Conservation (phyloP, 2,329 filamentous ascomycete genomes). For the Cercospora sp. region DNA sequence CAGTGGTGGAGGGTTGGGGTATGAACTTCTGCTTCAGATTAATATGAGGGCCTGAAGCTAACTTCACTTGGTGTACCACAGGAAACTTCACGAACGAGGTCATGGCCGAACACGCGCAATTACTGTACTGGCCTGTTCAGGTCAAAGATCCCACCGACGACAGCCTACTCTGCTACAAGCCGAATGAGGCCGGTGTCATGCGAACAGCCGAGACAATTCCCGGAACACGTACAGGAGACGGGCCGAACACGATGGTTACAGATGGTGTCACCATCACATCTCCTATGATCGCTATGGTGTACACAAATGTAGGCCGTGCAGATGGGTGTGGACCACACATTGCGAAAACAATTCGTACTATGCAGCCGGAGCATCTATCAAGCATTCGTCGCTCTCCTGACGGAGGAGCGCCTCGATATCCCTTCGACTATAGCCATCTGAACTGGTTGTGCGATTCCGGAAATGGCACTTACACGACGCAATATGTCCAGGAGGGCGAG, state of each 20-base stretch:
- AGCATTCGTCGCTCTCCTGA: constrained; percentile 25
- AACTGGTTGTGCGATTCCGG: constrained; percentile 29
- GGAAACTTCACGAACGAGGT: constrained; percentile 14
- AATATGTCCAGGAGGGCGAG: constrained; percentile 14
- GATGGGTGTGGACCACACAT: constrained; percentile 30
- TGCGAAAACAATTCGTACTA: constrained; percentile 25
- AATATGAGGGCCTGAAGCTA: not conserved
- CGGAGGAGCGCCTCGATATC: constrained; percentile 17
- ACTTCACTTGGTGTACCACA: not conserved
- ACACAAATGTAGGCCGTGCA: constrained; percentile 19
- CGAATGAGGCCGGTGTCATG: not conserved
- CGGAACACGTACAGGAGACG: constrained; percentile 2
- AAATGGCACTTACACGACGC: constrained; percentile 21
- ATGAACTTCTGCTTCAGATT: not conserved
- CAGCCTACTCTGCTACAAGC: not conserved
- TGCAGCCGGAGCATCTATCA: constrained; percentile 25
- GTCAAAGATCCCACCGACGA: not conserved
- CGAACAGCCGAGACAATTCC: not conserved
- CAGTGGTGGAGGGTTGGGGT: not conserved
- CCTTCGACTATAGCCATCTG: constrained; percentile 30
- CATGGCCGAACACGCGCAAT: constrained; percentile 15
- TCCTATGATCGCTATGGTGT: constrained; percentile 26
- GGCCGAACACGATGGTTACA: constrained; percentile 30
- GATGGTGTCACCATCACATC: constrained; percentile 31
- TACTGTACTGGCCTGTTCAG: constrained; percentile 31